These are phyloP conservation scores for Komagataella pastoris DNA, from an alignment of 805 yeast species.

Conservation along the genomic window DNA sequence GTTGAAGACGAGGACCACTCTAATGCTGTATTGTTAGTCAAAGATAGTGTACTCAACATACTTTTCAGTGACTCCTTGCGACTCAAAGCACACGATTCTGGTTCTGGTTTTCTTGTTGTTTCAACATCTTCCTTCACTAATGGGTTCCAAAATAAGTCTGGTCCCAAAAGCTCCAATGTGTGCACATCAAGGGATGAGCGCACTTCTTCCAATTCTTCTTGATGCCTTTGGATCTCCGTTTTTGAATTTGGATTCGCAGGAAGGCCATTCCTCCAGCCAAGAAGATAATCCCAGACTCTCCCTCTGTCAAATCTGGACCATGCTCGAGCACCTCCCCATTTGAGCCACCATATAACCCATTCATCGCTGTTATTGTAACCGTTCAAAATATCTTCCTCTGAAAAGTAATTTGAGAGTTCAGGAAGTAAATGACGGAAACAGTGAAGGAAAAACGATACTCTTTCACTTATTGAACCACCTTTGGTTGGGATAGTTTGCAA, in stretches of 20 bases:
- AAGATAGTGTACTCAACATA: neutral
- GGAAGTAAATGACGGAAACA: constrained; percentile 54
- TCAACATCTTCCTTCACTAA: constrained; percentile 10
- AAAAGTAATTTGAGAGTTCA: constrained; percentile 60
- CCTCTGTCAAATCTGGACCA: constrained; percentile 77
- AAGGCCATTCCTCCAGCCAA: constrained; percentile 56
- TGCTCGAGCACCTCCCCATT: constrained; percentile 78
- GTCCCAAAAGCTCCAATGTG: constrained; percentile 24
- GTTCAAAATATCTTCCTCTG: constrained; percentile 67
- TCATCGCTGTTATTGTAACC: constrained; percentile 56
- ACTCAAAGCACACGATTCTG: constrained; percentile 1
- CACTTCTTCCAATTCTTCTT: neutral
- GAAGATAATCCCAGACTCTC: constrained; percentile 74
- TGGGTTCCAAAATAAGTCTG: constrained; percentile 53
- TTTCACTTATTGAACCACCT: constrained; percentile 54
- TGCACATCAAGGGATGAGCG: constrained; percentile 8
- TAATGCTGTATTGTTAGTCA: neutral
- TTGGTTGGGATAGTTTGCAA: constrained; percentile 29
- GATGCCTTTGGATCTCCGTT: neutral
- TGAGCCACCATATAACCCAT: constrained; percentile 94
- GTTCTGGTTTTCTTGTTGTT: constrained; percentile 2
- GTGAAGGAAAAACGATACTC: constrained; percentile 55
- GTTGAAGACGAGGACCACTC: neutral
- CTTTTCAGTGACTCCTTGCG: neutral
- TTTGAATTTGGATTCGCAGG: constrained; percentile 6